phyloP scores from a whole-genome alignment of 495 filamentous ascomycete genomes.

The Penicillium canescens region DNA sequence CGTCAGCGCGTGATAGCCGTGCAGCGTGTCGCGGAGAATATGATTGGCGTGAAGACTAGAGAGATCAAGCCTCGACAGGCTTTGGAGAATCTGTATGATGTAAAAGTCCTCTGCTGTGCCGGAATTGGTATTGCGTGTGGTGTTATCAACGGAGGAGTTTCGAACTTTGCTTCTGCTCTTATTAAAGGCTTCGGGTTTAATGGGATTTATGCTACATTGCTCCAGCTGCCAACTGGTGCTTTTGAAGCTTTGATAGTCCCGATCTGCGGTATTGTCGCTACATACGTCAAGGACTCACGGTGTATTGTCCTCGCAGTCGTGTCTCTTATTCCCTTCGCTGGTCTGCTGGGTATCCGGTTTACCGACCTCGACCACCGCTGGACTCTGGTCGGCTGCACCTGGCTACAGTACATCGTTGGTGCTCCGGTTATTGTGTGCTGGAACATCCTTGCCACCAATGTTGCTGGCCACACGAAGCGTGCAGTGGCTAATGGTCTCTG shows the following conservation, averaged over 20 bases:
- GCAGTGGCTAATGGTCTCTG: slow-evolving; percentile 43
- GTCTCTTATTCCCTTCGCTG: slow-evolving; percentile 36
- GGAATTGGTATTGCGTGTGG: slow-evolving; percentile 40
- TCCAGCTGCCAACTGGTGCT: slow-evolving; percentile 47
- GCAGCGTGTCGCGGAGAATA: slow-evolving; percentile 43
- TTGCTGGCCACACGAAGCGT: slow-evolving; percentile 69
- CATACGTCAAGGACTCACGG: slow-evolving; percentile 40
- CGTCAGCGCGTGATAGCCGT: slow-evolving; percentile 45
- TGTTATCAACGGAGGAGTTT: slow-evolving; percentile 46
- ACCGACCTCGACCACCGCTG: slow-evolving; percentile 45
- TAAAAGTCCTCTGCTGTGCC: slow-evolving; percentile 37
- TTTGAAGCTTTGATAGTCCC: slow-evolving; percentile 42
- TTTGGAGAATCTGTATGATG: slow-evolving; percentile 39
- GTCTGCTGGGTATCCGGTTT: slow-evolving; percentile 44
- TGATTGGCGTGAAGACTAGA: slow-evolving; percentile 52
- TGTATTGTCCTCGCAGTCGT: slow-evolving; percentile 39
- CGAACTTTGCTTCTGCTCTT: slow-evolving; percentile 46
- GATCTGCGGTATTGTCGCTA: slow-evolving; percentile 38
- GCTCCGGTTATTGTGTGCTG: slow-evolving; percentile 54
- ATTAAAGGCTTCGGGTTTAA: slow-evolving; percentile 47
- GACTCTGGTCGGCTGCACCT: slow-evolving; percentile 53
- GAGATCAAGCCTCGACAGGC: slow-evolving; percentile 37
- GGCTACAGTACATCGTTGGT: slow-evolving; percentile 48
- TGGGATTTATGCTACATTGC: slow-evolving; percentile 40
- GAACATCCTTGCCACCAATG: slow-evolving; percentile 58